These are phyloP conservation scores for Dryas drummondii DNA, from an alignment of 306 rosid species.

Conservation along the genomic window DNA sequence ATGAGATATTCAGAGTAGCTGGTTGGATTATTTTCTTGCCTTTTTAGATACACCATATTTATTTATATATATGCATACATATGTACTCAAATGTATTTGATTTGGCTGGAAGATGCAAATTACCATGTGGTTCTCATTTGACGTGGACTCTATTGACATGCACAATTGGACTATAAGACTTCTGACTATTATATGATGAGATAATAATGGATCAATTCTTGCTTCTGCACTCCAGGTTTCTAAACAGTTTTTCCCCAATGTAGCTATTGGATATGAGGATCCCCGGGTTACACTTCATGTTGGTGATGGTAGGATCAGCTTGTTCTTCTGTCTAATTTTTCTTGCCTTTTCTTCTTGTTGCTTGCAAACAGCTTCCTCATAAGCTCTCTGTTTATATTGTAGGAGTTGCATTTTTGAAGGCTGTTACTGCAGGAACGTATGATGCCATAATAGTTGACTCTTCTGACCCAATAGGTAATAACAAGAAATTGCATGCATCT, in stretches of 20 bases:
- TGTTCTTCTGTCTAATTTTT: constrained; percentile 14
- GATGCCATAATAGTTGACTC: constrained; percentile 96
- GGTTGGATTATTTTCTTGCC: not conserved
- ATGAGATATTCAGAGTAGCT: not conserved
- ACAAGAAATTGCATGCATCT: not conserved
- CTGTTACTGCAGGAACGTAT: constrained; percentile 79
- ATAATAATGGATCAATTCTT: not conserved
- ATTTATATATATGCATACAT: not conserved
- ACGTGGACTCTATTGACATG: not conserved
- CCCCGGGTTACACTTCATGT: constrained; percentile 78
- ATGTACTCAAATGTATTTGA: not conserved
- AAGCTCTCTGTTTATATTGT: constrained; percentile 30
- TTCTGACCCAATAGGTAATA: constrained; percentile 90
- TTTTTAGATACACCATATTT: not conserved
- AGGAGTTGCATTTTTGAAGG: constrained; percentile 96
- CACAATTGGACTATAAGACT: not conserved
- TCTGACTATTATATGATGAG: not conserved
- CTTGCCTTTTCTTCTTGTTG: not conserved
- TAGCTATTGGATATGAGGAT: constrained; percentile 82
- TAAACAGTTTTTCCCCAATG: constrained; percentile 72
- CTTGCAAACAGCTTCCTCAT: constrained; percentile 12
- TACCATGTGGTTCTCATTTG: not conserved
- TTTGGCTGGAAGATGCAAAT: not conserved
- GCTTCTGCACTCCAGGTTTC: constrained; percentile 56
- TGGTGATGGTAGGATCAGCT: constrained; percentile 77